phyloP scores from a whole-genome alignment of 2,329 filamentous ascomycete species.

The Epichloe elymi region DNA sequence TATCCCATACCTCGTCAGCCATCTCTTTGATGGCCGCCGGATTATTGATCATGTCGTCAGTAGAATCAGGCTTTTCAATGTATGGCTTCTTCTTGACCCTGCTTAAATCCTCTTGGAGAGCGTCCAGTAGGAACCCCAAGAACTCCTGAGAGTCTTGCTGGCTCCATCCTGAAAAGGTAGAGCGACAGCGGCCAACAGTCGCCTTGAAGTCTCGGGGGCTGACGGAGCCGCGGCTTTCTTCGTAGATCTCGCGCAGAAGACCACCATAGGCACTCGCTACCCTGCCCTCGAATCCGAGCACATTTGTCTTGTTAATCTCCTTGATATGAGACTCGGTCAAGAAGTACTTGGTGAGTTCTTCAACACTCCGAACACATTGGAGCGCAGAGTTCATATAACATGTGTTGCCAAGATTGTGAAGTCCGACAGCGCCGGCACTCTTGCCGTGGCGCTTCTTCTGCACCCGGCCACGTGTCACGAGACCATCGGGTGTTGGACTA shows the following conservation, averaged over 20 bases:
- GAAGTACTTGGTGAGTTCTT: slow-evolving; percentile 90
- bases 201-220: slow-evolving; percentile 72
- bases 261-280: slow-evolving; percentile 76
- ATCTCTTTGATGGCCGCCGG: slow-evolving; percentile 68
- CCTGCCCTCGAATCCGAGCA: slow-evolving; percentile 70
- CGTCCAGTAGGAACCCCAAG: slow-evolving; percentile 85
- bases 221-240: slow-evolving; percentile 54
- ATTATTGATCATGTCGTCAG: slow-evolving; percentile 86
- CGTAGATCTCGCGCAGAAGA: slow-evolving; percentile 68
- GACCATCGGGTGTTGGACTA: slow-evolving; percentile 48
- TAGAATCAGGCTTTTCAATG: slow-evolving; percentile 93
- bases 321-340: slow-evolving; percentile 57
- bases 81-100: slow-evolving; percentile 92
- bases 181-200: slow-evolving; percentile 66
- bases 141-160: slow-evolving; percentile 98
- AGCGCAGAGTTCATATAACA: slow-evolving; percentile 99
- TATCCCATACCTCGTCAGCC: slow-evolving; percentile 80
- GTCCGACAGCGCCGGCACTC: slow-evolving; percentile 62
- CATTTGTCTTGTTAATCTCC: slow-evolving; percentile 78
- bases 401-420: slow-evolving; percentile 88
- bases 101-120: slow-evolving; percentile 88
- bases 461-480: slow-evolving; percentile 57
- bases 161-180: slow-evolving; percentile 83
- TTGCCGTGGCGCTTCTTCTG: slow-evolving; percentile 58
- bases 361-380: slow-evolving; percentile 85